A percentile compares a stretch with the other conserved stretches of the same genome.
These are phyloP conservation scores for Tylopilus cervinicoccineus DNA, from an alignment of 768 basidiomycete genomes.

Conservation along the genomic window DNA sequence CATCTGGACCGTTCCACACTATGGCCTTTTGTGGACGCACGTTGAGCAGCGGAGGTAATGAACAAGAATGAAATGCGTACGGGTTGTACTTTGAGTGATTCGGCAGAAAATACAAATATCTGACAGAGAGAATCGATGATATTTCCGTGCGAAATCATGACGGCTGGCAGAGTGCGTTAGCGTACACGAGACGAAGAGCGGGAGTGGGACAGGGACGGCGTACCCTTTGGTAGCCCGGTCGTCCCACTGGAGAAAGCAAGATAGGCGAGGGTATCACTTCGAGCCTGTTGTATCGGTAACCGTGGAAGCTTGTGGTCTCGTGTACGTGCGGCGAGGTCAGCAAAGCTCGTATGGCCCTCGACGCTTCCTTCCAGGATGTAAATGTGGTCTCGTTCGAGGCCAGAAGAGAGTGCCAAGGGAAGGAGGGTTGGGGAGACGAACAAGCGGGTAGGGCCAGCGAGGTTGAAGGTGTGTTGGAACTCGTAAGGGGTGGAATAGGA, in stretches of 20 bases:
- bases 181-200: background rate
- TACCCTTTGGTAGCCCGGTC: slow-evolving; percentile 72
- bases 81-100: slow-evolving; percentile 31
- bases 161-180: slow-evolving; percentile 38
- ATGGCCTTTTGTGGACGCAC: slow-evolving; percentile 31
- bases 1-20: slow-evolving; percentile 38
- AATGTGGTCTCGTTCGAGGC: slow-evolving; percentile 39
- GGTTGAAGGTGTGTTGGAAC: slow-evolving; percentile 45
- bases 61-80: slow-evolving; percentile 29
- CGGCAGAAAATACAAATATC: slow-evolving; percentile 28
- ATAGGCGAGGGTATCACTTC: slow-evolving; percentile 57
- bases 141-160: slow-evolving; percentile 75
- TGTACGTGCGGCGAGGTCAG: slow-evolving; percentile 40
- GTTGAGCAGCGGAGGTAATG: background rate
- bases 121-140: slow-evolving; percentile 45
- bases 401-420: slow-evolving; percentile 37
- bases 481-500: slow-evolving; percentile 55
- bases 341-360: slow-evolving; percentile 41
- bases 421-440: slow-evolving; percentile 51
- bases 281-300: slow-evolving; percentile 42
- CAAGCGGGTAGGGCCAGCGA: slow-evolving; percentile 46
- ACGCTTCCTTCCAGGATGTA: slow-evolving; percentile 44
- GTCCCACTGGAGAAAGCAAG: slow-evolving; percentile 77
- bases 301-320: slow-evolving; percentile 36
- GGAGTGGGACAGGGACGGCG: background rate